Conservation (phyloP, 129 eudicot species). For the Tanacetum coccineum region DNA sequence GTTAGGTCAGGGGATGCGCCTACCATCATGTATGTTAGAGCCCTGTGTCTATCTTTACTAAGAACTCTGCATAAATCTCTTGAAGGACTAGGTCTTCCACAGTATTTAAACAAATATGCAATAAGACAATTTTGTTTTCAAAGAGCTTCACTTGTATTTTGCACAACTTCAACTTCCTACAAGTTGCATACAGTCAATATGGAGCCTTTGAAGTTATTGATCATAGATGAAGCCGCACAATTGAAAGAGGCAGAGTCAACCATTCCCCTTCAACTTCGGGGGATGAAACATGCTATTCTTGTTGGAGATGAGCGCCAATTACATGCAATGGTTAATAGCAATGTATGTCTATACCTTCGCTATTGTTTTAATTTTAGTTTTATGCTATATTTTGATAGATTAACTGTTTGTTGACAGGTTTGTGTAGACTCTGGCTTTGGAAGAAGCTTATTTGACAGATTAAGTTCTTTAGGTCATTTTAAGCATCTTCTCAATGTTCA, state of each 20-base stretch:
- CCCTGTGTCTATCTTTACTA: constrained; percentile 21
- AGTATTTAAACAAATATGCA: not conserved
- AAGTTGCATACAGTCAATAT: constrained; percentile 25
- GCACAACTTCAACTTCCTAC: constrained; percentile 38
- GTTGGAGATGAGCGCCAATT: constrained; percentile 35
- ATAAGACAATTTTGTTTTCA: constrained; percentile 28
- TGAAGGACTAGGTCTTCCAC: constrained; percentile 25
- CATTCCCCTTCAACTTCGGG: constrained; percentile 28
- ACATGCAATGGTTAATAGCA: constrained; percentile 31
- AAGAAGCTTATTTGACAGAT: constrained; percentile 34
- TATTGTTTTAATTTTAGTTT: not conserved
- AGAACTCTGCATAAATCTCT: constrained; percentile 35
- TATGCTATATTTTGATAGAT: not conserved
- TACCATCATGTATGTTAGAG: not conserved
- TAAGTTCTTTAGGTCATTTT: constrained; percentile 20
- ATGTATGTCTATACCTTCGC: constrained; percentile 10
- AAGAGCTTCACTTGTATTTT: constrained; percentile 40
- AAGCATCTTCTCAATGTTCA: constrained; percentile 35
- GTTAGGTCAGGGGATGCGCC: not conserved
- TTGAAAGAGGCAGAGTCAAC: constrained; percentile 31
- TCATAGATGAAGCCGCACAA: constrained; percentile 36
- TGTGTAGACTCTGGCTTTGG: constrained; percentile 20
- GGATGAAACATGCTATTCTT: constrained; percentile 28
- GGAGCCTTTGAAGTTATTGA: constrained; percentile 24
- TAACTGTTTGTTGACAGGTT: constrained; percentile 14